Percentiles rank a stretch among this genome's conserved stretches.
Conservation (phyloP, 768 basidiomycete species). For the Lactarius hatsudake region DNA sequence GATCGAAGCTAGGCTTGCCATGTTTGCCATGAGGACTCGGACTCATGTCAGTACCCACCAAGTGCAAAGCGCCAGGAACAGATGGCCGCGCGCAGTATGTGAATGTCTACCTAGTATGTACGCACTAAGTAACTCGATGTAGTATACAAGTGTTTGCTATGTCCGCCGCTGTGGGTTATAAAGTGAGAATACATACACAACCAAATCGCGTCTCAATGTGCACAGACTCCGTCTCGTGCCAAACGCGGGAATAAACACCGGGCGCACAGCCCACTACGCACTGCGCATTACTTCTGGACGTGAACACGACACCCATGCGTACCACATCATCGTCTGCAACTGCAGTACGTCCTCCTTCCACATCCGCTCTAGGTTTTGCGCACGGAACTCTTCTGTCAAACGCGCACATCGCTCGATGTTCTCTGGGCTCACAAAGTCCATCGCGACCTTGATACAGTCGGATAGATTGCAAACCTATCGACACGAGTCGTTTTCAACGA, state of each 20-base stretch:
- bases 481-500: background rate
- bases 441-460: conserved; percentile 93
- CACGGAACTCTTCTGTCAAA: conserved; percentile 84
- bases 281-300: conserved; percentile 26
- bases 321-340: conserved; percentile 90
- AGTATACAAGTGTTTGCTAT: conserved; percentile 21
- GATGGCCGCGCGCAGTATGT: background rate
- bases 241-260: conserved; percentile 5
- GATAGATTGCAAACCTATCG: conserved; percentile 82
- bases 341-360: conserved; percentile 97
- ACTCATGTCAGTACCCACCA: background rate
- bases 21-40: background rate
- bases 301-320: conserved; percentile 75
- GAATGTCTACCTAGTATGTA: conserved; percentile 7
- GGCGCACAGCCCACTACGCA: background rate
- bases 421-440: conserved; percentile 93
- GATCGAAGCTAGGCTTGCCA: no score
- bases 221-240: conserved; percentile 12
- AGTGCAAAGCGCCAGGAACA: background rate
- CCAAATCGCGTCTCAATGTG: background rate
- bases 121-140: conserved; percentile 7
- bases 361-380: conserved; percentile 77
- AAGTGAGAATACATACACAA: conserved; percentile 24
- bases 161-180: conserved; percentile 11
- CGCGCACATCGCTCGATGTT: conserved; percentile 82